Base-by-base conservation (phyloP, 2,329 filamentous ascomycete genomes). In the Balansia obtecta region DNA sequence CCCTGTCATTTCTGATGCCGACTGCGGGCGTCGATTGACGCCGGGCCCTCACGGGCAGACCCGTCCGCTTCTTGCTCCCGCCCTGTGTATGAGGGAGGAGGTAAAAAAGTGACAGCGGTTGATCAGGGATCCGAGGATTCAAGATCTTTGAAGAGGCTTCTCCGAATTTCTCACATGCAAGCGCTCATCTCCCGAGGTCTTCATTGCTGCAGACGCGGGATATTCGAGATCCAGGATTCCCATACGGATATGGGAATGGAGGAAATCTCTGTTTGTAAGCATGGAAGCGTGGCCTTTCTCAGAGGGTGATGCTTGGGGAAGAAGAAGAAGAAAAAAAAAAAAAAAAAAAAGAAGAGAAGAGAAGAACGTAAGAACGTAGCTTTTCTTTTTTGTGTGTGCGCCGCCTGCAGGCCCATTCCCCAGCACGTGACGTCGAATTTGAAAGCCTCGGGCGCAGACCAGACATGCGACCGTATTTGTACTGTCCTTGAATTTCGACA, bases 161-260 rank as follows among this genome's bases (percentile, higher is more conserved):
- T 57, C 56, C 56, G 56, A 57, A 57, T 57, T 57, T 57, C 56
- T 57, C 56, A 52, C 56, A 57, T 57, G 56, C 56, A 48, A 54
- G 20, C 7, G 13, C 6, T 2, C 8, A 30, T 30, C 15, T 37
- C 30, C 40, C 12, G 13, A 1, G 7, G 2, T 45, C 12, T 44
- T 38, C 39, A 47, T 47, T 42, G 27, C 38, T 41, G 45, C 16
- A 22, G 8, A 33, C n/a, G 7, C 4, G 15, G 33, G 10, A 12
- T 30, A 10, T 32, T 10, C 13, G 27, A 49, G 37, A 46, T 42
- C 40, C 43, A 9, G 13, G 18, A n/a, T 16, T 16, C 12, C 9
- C 16, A 48, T 44, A 50, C 30, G n/a, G 32, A 22, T 42, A 40
- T 12, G 40, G 30, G n/a, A 40, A 39, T 11, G 13, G 7, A 7